A percentile compares a stretch with the other conserved stretches of the same genome.
Evolutionary conservation across 129 eudicot genomes (phyloP).

Genomic region (Centaurea solstitialis): DNA sequence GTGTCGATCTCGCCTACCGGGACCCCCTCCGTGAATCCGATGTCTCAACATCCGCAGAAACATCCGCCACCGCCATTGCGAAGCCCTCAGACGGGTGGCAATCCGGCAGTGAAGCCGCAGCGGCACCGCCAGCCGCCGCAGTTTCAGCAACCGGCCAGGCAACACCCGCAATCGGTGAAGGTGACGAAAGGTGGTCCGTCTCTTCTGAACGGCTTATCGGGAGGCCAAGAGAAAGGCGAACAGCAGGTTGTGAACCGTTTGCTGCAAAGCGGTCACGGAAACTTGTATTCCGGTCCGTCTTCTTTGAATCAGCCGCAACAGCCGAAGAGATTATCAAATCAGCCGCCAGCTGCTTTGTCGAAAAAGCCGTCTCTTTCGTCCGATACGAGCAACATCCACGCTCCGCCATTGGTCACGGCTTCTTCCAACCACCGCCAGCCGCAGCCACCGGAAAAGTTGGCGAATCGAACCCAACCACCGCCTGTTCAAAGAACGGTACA

Average conservation of each 20-base stretch:
- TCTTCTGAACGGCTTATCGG: slow-evolving; percentile 58
- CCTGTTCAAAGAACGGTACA: slow-evolving; percentile 38
- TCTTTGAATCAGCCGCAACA: slow-evolving; percentile 42
- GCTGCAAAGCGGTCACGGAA: slow-evolving; percentile 40
- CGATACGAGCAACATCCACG: slow-evolving; percentile 41
- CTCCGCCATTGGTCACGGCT: slow-evolving; percentile 22
- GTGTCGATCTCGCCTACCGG: slow-evolving; percentile 39
- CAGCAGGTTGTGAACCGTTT: slow-evolving; percentile 39
- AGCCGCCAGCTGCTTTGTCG: slow-evolving; percentile 23
- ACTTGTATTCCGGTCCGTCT: slow-evolving; percentile 35
- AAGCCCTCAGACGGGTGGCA: slow-evolving; percentile 53
- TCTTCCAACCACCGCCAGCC: slow-evolving; percentile 50
- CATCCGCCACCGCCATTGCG: slow-evolving; percentile 46
- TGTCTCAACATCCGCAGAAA: slow-evolving; percentile 57
- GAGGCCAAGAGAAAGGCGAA: slow-evolving; percentile 53
- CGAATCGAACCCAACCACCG: slow-evolving; percentile 41
- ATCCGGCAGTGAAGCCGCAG: slow-evolving; percentile 53
- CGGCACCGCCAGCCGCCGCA: slow-evolving; percentile 37
- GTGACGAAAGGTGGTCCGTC: slow-evolving; percentile 49
- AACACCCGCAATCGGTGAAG: slow-evolving; percentile 63
- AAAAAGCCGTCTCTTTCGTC: slow-evolving; percentile 29
- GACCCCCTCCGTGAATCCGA: slow-evolving; percentile 31
- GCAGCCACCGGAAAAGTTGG: slow-evolving; percentile 44
- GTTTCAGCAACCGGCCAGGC: slow-evolving; percentile 62
- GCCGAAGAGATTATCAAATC: slow-evolving; percentile 51